Percentiles rank a stretch among this genome's conserved stretches.
Conservation (phyloP, 257 asterid genomes). For the Solanum arcanum region DNA sequence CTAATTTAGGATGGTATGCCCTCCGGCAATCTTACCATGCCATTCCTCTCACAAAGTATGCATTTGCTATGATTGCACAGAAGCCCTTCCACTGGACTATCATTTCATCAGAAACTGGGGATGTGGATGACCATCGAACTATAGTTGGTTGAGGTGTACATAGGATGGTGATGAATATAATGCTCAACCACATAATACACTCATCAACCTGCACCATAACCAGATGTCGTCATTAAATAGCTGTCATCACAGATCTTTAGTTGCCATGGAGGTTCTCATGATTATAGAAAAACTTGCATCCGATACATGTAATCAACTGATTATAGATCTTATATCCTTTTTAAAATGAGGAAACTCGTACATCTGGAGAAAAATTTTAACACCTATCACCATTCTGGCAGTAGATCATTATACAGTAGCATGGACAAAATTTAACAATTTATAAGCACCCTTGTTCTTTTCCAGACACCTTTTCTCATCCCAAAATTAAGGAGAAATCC, state of each 20-base stretch:
- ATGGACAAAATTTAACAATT: neutral
- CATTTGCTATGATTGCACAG: conserved; percentile 93
- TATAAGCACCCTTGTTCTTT: neutral
- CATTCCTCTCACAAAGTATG: conserved; percentile 92
- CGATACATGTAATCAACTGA: neutral
- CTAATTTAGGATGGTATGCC: neutral
- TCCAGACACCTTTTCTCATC: neutral
- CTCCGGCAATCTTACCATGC: conserved; percentile 57
- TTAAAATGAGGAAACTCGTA: neutral
- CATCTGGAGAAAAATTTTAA: neutral
- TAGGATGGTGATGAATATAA: conserved; percentile 75
- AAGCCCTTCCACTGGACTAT: conserved; percentile 79
- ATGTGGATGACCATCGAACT: conserved; percentile 88
- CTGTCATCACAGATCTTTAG: neutral
- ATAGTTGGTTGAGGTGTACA: conserved; percentile 94
- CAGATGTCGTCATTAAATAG: neutral
- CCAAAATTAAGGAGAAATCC: neutral
- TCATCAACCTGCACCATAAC: conserved; percentile 57
- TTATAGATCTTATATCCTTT: neutral
- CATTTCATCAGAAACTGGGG: conserved; percentile 69
- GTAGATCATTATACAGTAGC: neutral
- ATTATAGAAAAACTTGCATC: neutral
- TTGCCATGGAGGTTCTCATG: neutral
- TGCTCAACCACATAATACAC: conserved; percentile 87
- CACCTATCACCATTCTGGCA: neutral